These are phyloP conservation scores for Perilla frutescens DNA, from an alignment of 257 asterid genomes.

Conservation along the genomic window DNA sequence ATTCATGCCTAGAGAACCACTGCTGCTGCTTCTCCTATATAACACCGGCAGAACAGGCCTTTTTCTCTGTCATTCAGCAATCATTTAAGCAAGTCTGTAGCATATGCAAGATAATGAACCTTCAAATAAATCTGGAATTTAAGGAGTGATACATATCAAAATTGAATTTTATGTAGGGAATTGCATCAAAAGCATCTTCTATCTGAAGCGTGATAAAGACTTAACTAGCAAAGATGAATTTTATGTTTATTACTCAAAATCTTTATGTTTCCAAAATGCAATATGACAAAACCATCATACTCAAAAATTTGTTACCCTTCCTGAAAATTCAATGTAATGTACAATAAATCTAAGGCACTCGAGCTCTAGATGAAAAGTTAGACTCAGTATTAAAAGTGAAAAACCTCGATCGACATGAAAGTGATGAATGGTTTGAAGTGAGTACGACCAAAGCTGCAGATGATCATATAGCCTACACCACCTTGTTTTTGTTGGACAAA, in stretches of 20 bases:
- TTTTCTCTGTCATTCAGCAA: not conserved
- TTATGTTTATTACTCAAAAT: not conserved
- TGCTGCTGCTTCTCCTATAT: slow-evolving; percentile 4
- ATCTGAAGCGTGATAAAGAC: not conserved
- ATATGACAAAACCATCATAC: not conserved
- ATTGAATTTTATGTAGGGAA: not conserved
- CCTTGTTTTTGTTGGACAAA: not conserved
- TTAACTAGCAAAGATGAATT: not conserved
- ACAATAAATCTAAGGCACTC: not conserved
- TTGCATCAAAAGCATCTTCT: not conserved
- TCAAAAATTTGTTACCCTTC: not conserved
- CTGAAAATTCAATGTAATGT: not conserved
- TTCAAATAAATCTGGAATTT: slow-evolving; percentile 15
- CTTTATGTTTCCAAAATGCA: not conserved
- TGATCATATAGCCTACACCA: slow-evolving; percentile 21
- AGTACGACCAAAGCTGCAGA: slow-evolving; percentile 10
- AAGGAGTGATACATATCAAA: not conserved
- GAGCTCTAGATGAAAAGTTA: slow-evolving; percentile 19
- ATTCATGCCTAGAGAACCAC: not conserved
- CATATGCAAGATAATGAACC: not conserved
- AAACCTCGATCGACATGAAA: slow-evolving; percentile 15
- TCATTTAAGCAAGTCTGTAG: slow-evolving; percentile 7
- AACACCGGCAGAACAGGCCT: not conserved
- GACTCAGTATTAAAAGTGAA: slow-evolving; percentile 6
- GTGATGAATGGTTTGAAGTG: not conserved